Percentiles rank a stretch among this genome's conserved stretches.
phyloP scores from a whole-genome alignment of 23 red algal genomes.

The Gracilaria domingensis region DNA sequence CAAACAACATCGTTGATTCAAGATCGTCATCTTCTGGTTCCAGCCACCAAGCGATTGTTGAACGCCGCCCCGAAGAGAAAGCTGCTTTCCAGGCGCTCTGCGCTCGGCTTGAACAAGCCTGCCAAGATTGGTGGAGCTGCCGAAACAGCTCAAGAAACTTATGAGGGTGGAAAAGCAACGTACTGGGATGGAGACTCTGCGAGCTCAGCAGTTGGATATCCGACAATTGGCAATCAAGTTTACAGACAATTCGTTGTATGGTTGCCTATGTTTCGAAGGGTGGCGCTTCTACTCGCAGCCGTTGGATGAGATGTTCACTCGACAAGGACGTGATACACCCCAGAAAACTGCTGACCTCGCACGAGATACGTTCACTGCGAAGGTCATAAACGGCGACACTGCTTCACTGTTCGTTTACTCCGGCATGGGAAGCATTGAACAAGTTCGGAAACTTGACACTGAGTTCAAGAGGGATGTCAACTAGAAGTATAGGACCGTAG shows the following conservation, averaged over 20 bases:
- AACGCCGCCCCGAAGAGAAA: not conserved
- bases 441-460: conserved; percentile 72
- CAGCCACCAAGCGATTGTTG: not conserved
- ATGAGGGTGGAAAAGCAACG: conserved; percentile 67
- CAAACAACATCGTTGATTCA: not conserved
- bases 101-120: not conserved
- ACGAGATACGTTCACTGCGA: conserved; percentile 58
- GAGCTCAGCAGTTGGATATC: conserved; percentile 75
- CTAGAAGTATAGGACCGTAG: conserved; percentile 88
- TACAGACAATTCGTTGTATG: conserved; percentile 97
- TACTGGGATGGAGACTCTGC: conserved; percentile 43
- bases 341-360: conserved; percentile 91
- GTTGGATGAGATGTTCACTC: conserved; percentile 91
- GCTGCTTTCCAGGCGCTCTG: not conserved
- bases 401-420: conserved; percentile 95
- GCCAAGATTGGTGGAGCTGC: conserved; percentile 68
- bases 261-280: conserved; percentile 90
- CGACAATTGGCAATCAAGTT: conserved; percentile 96
- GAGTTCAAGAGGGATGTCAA: conserved; percentile 90
- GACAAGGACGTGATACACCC: conserved; percentile 86
- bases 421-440: conserved; percentile 69
- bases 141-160: conserved; percentile 77
- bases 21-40: conserved; percentile 20
- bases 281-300: conserved; percentile 85
- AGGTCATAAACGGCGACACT: conserved; percentile 98